Conservation (phyloP, 768 basidiomycete genomes). For the Lactifluus volemus region DNA sequence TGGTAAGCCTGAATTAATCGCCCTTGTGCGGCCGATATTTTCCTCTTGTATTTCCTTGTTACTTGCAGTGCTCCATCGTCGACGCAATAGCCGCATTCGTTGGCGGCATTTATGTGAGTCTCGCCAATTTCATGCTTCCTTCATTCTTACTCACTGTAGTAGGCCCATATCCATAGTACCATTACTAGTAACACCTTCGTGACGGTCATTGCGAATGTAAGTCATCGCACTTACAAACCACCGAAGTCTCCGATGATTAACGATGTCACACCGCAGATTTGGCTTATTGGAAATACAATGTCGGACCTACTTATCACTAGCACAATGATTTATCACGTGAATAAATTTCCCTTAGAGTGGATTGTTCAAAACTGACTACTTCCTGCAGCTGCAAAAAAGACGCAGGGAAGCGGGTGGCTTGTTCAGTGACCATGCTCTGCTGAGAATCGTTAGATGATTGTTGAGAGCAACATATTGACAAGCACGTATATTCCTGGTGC, state of each 20-base stretch:
- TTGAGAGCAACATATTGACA: constrained; percentile 23
- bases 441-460: constrained; percentile 19
- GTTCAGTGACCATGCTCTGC: no score
- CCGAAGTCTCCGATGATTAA: neutral
- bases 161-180: neutral
- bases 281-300: neutral
- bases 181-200: neutral
- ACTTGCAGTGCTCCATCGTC: neutral
- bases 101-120: neutral
- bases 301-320: constrained; percentile 1
- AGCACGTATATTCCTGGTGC: neutral
- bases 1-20: no score
- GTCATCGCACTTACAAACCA: neutral
- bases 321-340: constrained; percentile 3
- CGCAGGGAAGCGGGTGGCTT: neutral
- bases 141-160: neutral
- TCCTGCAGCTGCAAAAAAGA: neutral
- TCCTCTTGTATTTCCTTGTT: neutral
- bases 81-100: neutral
- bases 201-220: neutral
- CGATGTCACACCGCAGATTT: neutral
- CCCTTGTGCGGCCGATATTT: no score
- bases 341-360: neutral
- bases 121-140: neutral
- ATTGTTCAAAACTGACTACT: neutral